Conservation (phyloP, 129 eudicot genomes). For the Apium graveolens region DNA sequence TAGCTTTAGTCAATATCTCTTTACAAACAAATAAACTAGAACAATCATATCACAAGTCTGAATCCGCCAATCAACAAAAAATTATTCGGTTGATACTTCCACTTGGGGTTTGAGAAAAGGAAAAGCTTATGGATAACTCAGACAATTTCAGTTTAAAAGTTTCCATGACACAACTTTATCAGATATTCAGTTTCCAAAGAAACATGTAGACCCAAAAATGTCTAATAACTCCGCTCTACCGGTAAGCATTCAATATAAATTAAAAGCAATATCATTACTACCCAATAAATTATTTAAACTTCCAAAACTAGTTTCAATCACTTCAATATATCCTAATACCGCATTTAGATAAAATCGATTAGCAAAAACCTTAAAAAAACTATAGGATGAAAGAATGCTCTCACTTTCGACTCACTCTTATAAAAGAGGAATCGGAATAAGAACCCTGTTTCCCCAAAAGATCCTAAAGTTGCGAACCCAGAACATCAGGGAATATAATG, state of each 20-base stretch:
- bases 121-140: not conserved
- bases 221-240: not conserved
- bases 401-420: too few relatives aligned
- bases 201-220: not conserved
- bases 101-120: not conserved
- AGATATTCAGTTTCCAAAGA: not conserved
- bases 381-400: too few relatives aligned
- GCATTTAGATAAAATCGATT: not conserved
- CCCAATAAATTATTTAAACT: not conserved
- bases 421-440: too few relatives aligned
- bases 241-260: not conserved
- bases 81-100: not conserved
- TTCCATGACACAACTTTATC: too few relatives aligned
- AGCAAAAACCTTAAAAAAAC: not conserved
- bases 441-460: conserved; percentile 64
- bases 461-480: conserved; percentile 47
- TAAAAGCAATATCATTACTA: not conserved
- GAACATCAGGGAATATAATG: conserved; percentile 68
- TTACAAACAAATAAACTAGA: not conserved
- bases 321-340: too few relatives aligned
- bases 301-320: not conserved
- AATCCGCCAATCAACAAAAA: not conserved
- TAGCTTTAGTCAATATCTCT: not conserved
- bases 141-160: too few relatives aligned
- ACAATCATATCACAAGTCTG: not conserved